These are phyloP conservation scores for Thuidium tamariscinum DNA, from an alignment of 225 moss, liverwort and hornwort genomes.

Conservation along the genomic window DNA sequence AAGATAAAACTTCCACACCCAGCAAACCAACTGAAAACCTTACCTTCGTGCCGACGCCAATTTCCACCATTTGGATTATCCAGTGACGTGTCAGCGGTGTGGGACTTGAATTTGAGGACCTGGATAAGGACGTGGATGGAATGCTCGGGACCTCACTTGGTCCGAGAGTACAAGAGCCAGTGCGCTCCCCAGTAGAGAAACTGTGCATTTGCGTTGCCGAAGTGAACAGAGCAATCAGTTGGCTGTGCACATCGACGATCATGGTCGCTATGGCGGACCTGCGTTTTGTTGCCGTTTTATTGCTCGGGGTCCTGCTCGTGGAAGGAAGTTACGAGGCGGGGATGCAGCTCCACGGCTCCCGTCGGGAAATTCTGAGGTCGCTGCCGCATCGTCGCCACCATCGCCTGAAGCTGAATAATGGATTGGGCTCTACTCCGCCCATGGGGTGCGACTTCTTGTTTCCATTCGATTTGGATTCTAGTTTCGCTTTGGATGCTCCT, in stretches of 20 bases:
- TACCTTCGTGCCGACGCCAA: not conserved
- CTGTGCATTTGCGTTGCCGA: not conserved
- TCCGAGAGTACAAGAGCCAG: not conserved
- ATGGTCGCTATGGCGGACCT: conserved; percentile 18
- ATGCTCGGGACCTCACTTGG: not conserved
- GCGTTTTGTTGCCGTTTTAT: not conserved
- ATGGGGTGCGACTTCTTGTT: conserved; percentile 47
- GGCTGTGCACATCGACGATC: not conserved
- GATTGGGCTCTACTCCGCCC: conserved; percentile 55
- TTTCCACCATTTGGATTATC: not conserved
- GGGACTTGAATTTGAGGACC: not conserved
- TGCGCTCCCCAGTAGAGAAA: not conserved
- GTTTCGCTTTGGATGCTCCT: not conserved
- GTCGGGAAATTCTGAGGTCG: not conserved
- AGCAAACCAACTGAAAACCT: not conserved
- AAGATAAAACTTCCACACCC: not conserved
- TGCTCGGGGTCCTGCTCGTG: not conserved
- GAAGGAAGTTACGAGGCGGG: not conserved
- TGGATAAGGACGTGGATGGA: not conserved
- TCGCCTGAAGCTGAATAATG: conserved; percentile 38
- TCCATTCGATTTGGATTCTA: not conserved
- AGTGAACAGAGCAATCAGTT: not conserved
- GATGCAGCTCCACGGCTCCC: not conserved
- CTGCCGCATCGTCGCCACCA: not conserved
- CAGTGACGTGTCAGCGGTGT: not conserved